Base-by-base conservation (phyloP, 116 monocot species). In the Zostera marina region DNA sequence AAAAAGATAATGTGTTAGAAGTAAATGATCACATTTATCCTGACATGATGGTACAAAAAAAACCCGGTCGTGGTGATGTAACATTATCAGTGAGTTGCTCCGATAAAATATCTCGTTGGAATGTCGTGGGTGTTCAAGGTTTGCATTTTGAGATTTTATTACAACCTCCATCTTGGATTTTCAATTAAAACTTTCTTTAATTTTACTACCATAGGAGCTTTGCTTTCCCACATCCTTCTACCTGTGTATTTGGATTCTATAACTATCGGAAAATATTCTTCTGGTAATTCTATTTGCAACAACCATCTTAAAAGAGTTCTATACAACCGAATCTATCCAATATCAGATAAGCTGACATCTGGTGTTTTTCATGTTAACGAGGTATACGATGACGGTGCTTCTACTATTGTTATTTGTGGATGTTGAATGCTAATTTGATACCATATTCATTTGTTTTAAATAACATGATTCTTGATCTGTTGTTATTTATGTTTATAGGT, bases 11-110 rank as follows among this genome's bases (percentile, higher is more conserved):
- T 32, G 32, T 32, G 32, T 32, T 32, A 32, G 32, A 32, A 32
- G 32, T 41, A 54, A 53, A 54, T 65, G 47, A 53, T 19, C 54
- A 42, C 57, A 42, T 38, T 60, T 39, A 49, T 22, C 11, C 66
- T 51, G 63, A 63, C 67, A 57, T 47, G 41, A 48, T 57, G 13
- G 82, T 80, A 72, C 88, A 88, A 42, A 81, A 70, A 65, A 94
- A 94, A 72, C 94, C 88, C 54, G 94, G 88, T 24, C 81, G 88
- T 41, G 94, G 94, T 62, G 94, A 94, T 49, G 70, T 66, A 47
- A 94, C 94, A 46, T 70, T 85, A 8, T 94, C 94, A 39, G 82
- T 94, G 81, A 94, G 88, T 42, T 94, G 88, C 70, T 94, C 81
- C 62, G 82, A 94, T 54, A 94, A 94, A 65, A 82, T 94, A 57